Conservation (phyloP, 768 basidiomycete species). For the Phaffia australis region DNA sequence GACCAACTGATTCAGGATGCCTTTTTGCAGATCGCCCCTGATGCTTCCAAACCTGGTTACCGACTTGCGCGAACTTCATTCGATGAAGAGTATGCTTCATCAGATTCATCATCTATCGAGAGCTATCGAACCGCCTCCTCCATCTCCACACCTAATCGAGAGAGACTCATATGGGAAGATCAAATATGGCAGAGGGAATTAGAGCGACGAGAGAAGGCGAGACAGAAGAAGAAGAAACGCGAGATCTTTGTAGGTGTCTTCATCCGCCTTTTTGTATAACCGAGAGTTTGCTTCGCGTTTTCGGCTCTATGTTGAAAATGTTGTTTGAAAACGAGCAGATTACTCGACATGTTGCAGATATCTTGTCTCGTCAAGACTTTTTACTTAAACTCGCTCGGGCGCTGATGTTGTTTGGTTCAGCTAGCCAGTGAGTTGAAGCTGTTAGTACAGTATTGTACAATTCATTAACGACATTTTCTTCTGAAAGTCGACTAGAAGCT, state of each 20-base stretch:
- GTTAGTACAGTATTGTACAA: no score
- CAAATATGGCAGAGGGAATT: conserved; percentile 41
- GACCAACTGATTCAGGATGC: no score
- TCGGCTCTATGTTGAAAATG: no score
- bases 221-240: conserved; percentile 55
- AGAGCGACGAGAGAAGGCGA: conserved; percentile 33
- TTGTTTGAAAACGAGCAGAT: conserved; percentile 36
- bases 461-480: no score
- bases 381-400: conserved; percentile 73
- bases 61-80: conserved; percentile 49
- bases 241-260: conserved; percentile 47
- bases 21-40: conserved; percentile 42
- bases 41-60: conserved; percentile 55
- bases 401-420: conserved; percentile 53
- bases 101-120: conserved; percentile 25
- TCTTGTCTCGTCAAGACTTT: conserved; percentile 72
- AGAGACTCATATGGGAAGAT: conserved; percentile 42
- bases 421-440: no score
- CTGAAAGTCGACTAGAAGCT: conserved; percentile 59
- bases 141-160: conserved; percentile 9
- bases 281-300: no score
- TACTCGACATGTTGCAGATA: conserved; percentile 69
- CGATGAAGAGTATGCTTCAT: no score
- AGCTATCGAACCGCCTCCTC: conserved; percentile 23
- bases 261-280: no score